Conservation (phyloP, 2,329 filamentous ascomycete species). For the Ophioceras dolichostomum region DNA sequence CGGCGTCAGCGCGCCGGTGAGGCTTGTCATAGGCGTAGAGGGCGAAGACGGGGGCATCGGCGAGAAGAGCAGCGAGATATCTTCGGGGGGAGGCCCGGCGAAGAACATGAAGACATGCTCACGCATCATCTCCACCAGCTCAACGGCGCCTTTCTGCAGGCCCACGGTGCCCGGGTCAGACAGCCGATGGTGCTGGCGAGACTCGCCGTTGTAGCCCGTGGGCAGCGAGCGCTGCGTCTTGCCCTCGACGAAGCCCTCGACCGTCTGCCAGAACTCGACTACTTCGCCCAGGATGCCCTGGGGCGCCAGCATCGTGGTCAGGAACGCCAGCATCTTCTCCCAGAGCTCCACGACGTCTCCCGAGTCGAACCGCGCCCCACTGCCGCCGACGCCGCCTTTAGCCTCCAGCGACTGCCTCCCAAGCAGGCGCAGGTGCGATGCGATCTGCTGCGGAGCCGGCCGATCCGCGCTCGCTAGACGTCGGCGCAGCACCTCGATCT, state of each 20-base stretch:
- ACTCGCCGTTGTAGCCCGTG: slow-evolving; percentile 69
- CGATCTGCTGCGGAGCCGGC: slow-evolving; percentile 55
- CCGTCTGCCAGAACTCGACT: slow-evolving; percentile 86
- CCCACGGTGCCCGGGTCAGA: slow-evolving; percentile 57
- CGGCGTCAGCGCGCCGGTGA: slow-evolving; percentile 32
- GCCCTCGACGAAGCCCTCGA: slow-evolving; percentile 80
- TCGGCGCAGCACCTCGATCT: slow-evolving; percentile 83
- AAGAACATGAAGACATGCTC: slow-evolving; percentile 76
- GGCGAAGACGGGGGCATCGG: slow-evolving; percentile 60
- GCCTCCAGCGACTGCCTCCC: slow-evolving; percentile 53
- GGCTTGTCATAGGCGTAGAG: slow-evolving; percentile 45
- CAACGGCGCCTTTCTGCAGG: slow-evolving; percentile 64
- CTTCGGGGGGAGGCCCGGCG: slow-evolving; percentile 75
- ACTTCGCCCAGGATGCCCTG: slow-evolving; percentile 81
- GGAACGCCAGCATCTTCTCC: slow-evolving; percentile 72
- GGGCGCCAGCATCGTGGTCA: slow-evolving; percentile 62
- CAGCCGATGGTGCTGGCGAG: slow-evolving; percentile 68
- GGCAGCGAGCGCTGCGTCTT: slow-evolving; percentile 72
- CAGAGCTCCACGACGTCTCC: slow-evolving; percentile 78
- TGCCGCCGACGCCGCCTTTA: no score
- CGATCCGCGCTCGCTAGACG: slow-evolving; percentile 64
- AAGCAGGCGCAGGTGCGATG: slow-evolving; percentile 64
- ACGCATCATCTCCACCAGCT: slow-evolving; percentile 72
- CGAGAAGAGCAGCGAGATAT: slow-evolving; percentile 78
- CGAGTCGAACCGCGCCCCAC: slow-evolving; percentile 64